Conservation (phyloP, 2,329 filamentous ascomycete species). For the Stachybotrys chlorohalonatus region DNA sequence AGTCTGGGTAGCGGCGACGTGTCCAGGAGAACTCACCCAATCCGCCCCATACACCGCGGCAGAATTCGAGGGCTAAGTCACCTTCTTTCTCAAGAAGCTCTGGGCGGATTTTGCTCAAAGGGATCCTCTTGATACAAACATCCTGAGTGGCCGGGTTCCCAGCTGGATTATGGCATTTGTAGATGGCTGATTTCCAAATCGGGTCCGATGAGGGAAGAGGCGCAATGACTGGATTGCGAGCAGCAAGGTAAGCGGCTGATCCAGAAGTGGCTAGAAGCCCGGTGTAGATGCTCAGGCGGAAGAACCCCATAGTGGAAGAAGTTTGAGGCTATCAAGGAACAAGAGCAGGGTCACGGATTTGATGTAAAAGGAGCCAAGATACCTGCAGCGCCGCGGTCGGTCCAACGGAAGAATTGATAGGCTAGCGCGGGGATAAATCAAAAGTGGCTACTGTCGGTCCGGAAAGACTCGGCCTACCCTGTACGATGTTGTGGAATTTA, state of each 20-base stretch:
- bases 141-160: constrained; percentile 56
- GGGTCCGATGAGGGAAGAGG: constrained; percentile 50
- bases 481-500: no score
- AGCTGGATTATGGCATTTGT: constrained; percentile 51
- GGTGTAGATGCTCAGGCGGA: constrained; percentile 35
- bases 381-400: no score
- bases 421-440: no score
- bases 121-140: constrained; percentile 52
- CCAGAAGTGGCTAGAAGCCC: constrained; percentile 39
- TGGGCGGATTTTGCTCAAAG: constrained; percentile 54
- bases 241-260: constrained; percentile 35
- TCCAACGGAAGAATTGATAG: no score
- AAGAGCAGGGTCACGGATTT: no score
- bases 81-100: constrained; percentile 53
- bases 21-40: constrained; percentile 37
- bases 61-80: constrained; percentile 54
- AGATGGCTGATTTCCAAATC: constrained; percentile 49
- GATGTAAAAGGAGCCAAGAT: no score
- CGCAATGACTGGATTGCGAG: constrained; percentile 46
- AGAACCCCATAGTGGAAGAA: constrained; percentile 38
- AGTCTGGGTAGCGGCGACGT: neutral
- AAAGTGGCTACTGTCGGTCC: no score
- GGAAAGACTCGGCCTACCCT: no score
- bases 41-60: constrained; percentile 58
- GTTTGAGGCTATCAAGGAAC: no score